Evolutionary conservation across 2,329 filamentous ascomycete genomes (phyloP).

Genomic region (Paraconiothyrium sp.): DNA sequence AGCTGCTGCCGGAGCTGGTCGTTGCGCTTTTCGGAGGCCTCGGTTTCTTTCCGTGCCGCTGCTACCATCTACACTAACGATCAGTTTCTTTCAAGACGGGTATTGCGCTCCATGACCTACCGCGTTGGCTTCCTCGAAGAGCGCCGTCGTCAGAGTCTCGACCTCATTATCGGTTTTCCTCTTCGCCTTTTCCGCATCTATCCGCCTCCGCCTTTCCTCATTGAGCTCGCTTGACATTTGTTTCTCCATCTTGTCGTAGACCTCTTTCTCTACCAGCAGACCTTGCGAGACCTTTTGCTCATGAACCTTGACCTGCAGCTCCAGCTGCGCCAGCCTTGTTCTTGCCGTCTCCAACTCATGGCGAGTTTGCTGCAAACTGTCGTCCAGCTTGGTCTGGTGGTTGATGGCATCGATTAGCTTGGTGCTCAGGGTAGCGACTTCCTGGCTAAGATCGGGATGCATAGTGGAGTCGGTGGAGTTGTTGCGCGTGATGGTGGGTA

Average conservation of each 20-base stretch:
- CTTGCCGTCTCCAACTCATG: slow-evolving; percentile 82
- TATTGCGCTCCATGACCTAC: slow-evolving; percentile 50
- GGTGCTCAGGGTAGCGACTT: slow-evolving; percentile 89
- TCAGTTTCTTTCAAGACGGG: slow-evolving; percentile 22
- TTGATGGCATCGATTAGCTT: slow-evolving; percentile 99
- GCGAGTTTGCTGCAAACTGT: slow-evolving; percentile 81
- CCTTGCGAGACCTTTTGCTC: slow-evolving; percentile 76
- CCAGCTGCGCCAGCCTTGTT: slow-evolving; percentile 73
- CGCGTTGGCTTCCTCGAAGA: slow-evolving; percentile 98
- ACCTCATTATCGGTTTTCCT: slow-evolving; percentile 91
- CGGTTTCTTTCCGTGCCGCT: slow-evolving; percentile 83
- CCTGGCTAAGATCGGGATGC: slow-evolving; percentile 71
- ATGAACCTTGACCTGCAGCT: slow-evolving; percentile 74
- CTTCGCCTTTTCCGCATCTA: slow-evolving; percentile 70
- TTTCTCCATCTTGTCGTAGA: slow-evolving; percentile 68
- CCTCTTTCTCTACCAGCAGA: slow-evolving; percentile 77
- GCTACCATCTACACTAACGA: slow-evolving; percentile 77
- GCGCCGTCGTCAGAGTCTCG: slow-evolving; percentile 85
- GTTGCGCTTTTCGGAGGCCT: slow-evolving; percentile 82
- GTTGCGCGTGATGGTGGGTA: slow-evolving; percentile 43
- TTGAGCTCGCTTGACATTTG: slow-evolving; percentile 53
- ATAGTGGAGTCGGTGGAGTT: slow-evolving; percentile 58
- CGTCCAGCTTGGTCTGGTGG: slow-evolving; percentile 90
- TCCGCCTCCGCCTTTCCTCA: slow-evolving; percentile 53
- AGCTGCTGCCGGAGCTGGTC: slow-evolving; percentile 88